A percentile compares a stretch with the other conserved stretches of the same genome.
Conservation (phyloP, 1,139 yeast species). For the Geotrichum macrosporum region DNA sequence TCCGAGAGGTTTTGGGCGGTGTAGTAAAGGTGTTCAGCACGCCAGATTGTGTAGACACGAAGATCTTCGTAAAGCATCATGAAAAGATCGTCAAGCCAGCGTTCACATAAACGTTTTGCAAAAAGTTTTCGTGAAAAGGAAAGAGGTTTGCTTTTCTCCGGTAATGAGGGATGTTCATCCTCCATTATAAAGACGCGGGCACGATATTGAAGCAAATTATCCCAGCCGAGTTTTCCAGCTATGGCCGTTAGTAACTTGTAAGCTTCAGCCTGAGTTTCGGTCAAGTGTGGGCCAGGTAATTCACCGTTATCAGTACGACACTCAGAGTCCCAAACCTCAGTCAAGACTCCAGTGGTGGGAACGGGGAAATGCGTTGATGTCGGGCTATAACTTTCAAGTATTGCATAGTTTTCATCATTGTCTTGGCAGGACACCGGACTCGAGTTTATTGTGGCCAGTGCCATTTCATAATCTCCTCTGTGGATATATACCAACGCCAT, state of each 20-base stretch:
- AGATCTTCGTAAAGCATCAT: constrained; percentile 84
- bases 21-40: constrained; percentile 79
- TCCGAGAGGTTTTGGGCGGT: constrained; percentile 67
- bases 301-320: constrained; percentile 46
- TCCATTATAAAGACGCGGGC: constrained; percentile 93
- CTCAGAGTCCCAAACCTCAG: constrained; percentile 46
- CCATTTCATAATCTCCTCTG: constrained; percentile 65
- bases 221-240: constrained; percentile 78
- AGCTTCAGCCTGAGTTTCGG: constrained; percentile 70
- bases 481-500: constrained; percentile 69
- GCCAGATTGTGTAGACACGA: constrained; percentile 83
- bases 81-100: constrained; percentile 89
- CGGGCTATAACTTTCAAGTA: too few relatives aligned
- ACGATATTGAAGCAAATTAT: constrained; percentile 66
- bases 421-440: too few relatives aligned
- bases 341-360: constrained; percentile 65
- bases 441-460: constrained; percentile 76
- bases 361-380: too few relatives aligned
- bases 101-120: constrained; percentile 76
- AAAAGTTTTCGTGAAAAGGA: not conserved
- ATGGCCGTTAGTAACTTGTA: constrained; percentile 72
- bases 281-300: constrained; percentile 71
- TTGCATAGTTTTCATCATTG: too few relatives aligned
- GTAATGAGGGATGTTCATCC: constrained; percentile 50
- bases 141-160: not conserved